These are phyloP conservation scores for Paecilomyces dactylethromorphus DNA, from an alignment of 2,329 filamentous ascomycete species.

Conservation along the genomic window DNA sequence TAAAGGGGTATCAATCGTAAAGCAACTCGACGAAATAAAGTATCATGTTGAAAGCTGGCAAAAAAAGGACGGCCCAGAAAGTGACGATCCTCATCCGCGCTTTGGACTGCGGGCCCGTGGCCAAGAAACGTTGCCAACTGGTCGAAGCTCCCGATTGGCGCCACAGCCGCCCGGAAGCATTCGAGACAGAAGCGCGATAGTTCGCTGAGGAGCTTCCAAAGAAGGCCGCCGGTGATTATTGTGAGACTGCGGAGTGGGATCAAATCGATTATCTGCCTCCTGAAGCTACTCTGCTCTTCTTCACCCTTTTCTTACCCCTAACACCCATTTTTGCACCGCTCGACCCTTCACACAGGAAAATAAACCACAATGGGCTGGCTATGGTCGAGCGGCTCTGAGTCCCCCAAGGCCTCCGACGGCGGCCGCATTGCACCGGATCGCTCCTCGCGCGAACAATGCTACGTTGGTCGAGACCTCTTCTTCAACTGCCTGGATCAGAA, in stretches of 20 bases:
- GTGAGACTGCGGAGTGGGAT: not conserved
- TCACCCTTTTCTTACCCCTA: not conserved
- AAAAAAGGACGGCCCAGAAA: not conserved
- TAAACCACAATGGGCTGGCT: conserved; percentile 47
- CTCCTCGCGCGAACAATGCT: conserved; percentile 74
- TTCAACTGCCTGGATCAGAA: conserved; percentile 80
- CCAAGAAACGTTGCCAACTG: not conserved
- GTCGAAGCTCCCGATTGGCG: not conserved
- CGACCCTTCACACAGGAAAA: not conserved
- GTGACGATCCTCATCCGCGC: not conserved
- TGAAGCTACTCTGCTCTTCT: not conserved
- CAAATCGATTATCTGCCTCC: not conserved
- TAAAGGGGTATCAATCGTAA: not conserved
- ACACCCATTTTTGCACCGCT: not conserved
- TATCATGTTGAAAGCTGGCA: not conserved
- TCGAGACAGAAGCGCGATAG: not conserved
- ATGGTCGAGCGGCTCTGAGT: conserved; percentile 39
- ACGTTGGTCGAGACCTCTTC: conserved; percentile 81
- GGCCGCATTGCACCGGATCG: conserved; percentile 77
- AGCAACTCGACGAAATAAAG: not conserved
- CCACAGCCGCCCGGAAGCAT: not conserved
- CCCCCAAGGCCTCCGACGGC: conserved; percentile 45
- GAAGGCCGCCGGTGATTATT: not conserved
- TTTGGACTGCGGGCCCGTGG: not conserved
- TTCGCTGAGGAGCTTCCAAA: not conserved